Evolutionary conservation across 2,329 filamentous ascomycete genomes (phyloP).

Genomic region (Myrmaecium sp.): DNA sequence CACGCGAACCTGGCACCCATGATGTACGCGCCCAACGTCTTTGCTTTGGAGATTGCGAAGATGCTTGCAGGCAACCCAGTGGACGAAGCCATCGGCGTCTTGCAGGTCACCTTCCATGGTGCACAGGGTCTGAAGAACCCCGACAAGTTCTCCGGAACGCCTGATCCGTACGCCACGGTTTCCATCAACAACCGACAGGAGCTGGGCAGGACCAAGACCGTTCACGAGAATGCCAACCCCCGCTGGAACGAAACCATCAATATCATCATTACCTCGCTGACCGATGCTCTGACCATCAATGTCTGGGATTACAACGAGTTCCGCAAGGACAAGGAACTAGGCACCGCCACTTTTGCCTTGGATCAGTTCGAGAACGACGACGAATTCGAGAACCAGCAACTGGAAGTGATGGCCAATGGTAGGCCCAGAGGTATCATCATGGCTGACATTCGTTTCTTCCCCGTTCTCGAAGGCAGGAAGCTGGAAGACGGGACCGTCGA

Average conservation of each 20-base stretch:
- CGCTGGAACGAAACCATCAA: conserved; percentile 96
- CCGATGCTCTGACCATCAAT: conserved; percentile 69
- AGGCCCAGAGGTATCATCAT: conserved; percentile 66
- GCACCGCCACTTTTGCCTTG: conserved; percentile 67
- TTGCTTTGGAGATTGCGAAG: conserved; percentile 96
- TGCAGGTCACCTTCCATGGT: conserved; percentile 81
- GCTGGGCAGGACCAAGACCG: conserved; percentile 74
- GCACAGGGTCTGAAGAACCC: conserved; percentile 87
- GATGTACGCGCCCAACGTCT: conserved; percentile 97
- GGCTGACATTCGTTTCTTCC: conserved; percentile 86
- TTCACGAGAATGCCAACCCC: conserved; percentile 71
- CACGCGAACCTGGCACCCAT: conserved; percentile 87
- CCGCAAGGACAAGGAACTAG: conserved; percentile 91
- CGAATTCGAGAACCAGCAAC: conserved; percentile 66
- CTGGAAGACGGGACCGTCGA: conserved; percentile 61
- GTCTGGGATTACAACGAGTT: conserved; percentile 90
- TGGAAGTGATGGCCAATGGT: conserved; percentile 73
- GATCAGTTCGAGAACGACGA: conserved; percentile 63
- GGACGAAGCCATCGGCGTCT: conserved; percentile 86
- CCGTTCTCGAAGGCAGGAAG: conserved; percentile 59
- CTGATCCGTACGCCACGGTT: conserved; percentile 76
- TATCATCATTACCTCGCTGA: conserved; percentile 80
- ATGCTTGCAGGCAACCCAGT: conserved; percentile 89
- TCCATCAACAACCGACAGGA: conserved; percentile 70
- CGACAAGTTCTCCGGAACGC: conserved; percentile 80